These are phyloP conservation scores for Suillus occidentalis DNA, from an alignment of 768 basidiomycete genomes.

Conservation along the genomic window DNA sequence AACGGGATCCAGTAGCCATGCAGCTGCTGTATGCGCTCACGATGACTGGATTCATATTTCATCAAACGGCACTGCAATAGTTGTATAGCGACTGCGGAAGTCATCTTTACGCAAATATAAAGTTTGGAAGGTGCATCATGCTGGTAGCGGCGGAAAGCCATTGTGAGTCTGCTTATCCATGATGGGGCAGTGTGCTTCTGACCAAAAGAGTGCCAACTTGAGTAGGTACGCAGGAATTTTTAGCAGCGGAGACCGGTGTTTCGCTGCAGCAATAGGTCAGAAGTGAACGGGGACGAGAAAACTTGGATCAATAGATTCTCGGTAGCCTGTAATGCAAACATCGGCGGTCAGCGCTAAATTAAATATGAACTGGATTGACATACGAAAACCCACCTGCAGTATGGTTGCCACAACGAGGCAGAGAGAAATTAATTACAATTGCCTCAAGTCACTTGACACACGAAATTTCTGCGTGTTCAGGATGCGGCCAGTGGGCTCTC, in stretches of 20 bases:
- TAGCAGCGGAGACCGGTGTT: background rate
- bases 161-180: background rate
- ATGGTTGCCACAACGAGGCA: background rate
- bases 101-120: background rate
- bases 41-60: background rate
- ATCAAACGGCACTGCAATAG: background rate
- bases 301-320: background rate
- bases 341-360: background rate
- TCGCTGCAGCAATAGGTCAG: background rate
- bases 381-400: background rate
- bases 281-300: background rate
- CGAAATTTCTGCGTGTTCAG: background rate
- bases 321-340: background rate
- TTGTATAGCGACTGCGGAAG: background rate
- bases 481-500: background rate
- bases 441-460: background rate
- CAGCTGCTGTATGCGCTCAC: background rate
- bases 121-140: background rate
- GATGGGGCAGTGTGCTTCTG: background rate
- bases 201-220: background rate
- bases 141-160: background rate
- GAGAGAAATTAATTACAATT: background rate
- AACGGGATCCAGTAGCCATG: background rate
- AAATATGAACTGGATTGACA: background rate
- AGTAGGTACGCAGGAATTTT: background rate